Evolutionary conservation across 768 basidiomycete species (phyloP).

Genomic region (Rhodotorula sphaerocarpa): DNA sequence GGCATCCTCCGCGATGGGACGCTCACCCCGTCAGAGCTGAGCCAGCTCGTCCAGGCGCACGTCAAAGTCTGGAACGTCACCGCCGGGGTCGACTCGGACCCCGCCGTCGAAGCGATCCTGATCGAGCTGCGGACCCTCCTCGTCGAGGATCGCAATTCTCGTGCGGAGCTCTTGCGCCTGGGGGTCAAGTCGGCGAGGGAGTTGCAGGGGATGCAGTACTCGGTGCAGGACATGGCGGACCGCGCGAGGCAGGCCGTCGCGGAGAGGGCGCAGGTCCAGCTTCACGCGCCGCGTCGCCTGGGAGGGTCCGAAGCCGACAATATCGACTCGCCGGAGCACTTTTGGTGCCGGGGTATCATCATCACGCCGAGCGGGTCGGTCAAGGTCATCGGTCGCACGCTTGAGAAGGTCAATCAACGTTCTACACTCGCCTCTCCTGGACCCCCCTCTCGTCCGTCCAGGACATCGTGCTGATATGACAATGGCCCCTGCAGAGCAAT

Average conservation of each 20-base stretch:
- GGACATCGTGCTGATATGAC: neutral
- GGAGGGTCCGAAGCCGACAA: neutral
- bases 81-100: neutral
- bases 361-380: constrained; percentile 15
- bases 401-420: constrained; percentile 13
- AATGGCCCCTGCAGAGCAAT: constrained; percentile 1
- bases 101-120: constrained; percentile 8
- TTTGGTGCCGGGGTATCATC: constrained; percentile 7
- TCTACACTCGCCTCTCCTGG: neutral
- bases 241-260: neutral
- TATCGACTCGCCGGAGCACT: neutral
- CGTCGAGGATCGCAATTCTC: neutral
- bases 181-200: no score
- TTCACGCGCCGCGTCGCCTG: neutral
- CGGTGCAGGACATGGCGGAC: neutral
- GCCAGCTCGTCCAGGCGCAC: neutral
- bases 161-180: neutral
- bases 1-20: constrained; percentile 12
- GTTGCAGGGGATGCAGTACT: neutral
- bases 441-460: neutral
- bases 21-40: constrained; percentile 1
- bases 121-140: constrained; percentile 16
- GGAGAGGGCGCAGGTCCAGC: neutral
- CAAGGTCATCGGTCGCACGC: neutral
- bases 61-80: neutral